Evolutionary conservation across 2,329 filamentous ascomycete genomes (phyloP).

Genomic region (Trichoderma asperellum): DNA sequence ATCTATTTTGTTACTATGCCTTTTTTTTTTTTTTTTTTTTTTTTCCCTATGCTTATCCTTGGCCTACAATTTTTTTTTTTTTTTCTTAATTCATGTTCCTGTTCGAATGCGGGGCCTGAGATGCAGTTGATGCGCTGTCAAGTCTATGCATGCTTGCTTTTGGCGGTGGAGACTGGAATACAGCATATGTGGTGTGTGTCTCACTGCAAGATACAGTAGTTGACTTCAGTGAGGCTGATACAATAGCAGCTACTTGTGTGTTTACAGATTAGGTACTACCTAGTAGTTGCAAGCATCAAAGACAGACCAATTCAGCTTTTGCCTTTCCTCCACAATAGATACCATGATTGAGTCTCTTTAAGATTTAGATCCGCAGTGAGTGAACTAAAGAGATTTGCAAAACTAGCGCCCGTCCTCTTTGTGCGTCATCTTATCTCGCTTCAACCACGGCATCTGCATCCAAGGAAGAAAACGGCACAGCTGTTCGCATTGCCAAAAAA

Average conservation of each 20-base stretch:
- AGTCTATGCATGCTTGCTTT: not conserved
- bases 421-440: not conserved
- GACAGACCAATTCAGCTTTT: not conserved
- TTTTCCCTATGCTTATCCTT: not conserved
- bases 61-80: not conserved
- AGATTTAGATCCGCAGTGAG: not conserved
- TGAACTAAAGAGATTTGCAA: not conserved
- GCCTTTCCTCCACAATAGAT: not conserved
- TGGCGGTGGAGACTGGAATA: not conserved
- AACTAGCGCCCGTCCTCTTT: not conserved
- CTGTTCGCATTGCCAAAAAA: not conserved
- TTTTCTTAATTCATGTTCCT: not conserved
- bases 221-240: not conserved
- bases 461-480: not conserved
- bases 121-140: slow-evolving; percentile 17
- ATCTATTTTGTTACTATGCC: not conserved
- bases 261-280: not conserved
- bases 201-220: not conserved
- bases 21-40: not conserved
- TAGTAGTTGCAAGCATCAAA: no score
- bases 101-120: not conserved
- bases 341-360: not conserved
- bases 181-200: not conserved
- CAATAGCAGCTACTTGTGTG: not conserved
- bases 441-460: not conserved